Evolutionary conservation across 164 flowering plant species (phyloP).

Genomic region (Aristolochia californica): DNA sequence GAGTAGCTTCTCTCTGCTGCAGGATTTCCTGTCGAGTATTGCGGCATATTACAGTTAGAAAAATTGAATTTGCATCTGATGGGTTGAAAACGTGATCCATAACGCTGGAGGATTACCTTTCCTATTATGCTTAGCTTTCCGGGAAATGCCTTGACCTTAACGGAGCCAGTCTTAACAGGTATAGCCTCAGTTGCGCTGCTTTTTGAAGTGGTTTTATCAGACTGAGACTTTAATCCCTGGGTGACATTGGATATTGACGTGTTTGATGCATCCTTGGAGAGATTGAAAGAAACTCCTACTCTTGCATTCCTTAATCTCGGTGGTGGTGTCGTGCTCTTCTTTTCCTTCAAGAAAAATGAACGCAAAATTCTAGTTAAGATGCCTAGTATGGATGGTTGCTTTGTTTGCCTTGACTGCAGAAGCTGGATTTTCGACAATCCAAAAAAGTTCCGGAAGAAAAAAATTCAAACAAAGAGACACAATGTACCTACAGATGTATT

Average conservation of each 20-base stretch:
- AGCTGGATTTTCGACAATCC: too few relatives aligned
- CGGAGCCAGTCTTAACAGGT: conserved; percentile 18
- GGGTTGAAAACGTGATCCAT: background rate
- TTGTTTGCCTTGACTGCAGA: too few relatives aligned
- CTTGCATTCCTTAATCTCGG: conserved; percentile 42
- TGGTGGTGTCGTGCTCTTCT: conserved; percentile 76
- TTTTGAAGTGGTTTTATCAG: background rate
- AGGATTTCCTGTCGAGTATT: conserved; percentile 55
- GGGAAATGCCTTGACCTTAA: conserved; percentile 43
- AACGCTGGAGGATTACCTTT: conserved; percentile 34
- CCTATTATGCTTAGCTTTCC: conserved; percentile 64
- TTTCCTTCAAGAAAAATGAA: conserved; percentile 35
- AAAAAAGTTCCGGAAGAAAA: background rate
- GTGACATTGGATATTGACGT: conserved; percentile 9
- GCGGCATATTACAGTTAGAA: background rate
- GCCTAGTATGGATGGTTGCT: too few relatives aligned
- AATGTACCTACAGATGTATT: conserved; percentile 84
- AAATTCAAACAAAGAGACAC: conserved; percentile 9
- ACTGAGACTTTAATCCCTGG: conserved; percentile 22
- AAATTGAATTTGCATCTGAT: background rate
- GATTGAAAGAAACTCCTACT: conserved; percentile 21
- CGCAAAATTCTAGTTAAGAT: background rate
- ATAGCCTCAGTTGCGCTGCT: background rate
- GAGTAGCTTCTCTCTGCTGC: conserved; percentile 69
- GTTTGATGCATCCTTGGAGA: conserved; percentile 24